phyloP scores from a whole-genome alignment of 345 rosid genomes.

The Heritiera fomes region DNA sequence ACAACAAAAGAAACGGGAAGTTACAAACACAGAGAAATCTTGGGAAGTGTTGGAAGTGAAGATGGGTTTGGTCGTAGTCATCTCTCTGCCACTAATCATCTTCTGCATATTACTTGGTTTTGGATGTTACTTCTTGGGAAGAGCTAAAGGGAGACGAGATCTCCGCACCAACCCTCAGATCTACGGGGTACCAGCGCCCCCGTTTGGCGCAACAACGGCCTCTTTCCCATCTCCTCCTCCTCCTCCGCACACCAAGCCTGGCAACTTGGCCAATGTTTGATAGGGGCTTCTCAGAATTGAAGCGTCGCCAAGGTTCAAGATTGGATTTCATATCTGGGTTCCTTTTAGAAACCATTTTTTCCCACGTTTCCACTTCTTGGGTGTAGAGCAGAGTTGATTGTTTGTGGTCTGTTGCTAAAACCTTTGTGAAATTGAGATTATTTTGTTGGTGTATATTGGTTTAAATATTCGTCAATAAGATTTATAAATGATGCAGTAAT shows the following conservation, averaged over 20 bases:
- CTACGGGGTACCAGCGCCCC: constrained; percentile 54
- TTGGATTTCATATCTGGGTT: background rate
- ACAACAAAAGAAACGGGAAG: background rate
- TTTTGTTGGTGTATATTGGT: no score
- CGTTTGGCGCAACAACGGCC: constrained; percentile 30
- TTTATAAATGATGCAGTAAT: background rate
- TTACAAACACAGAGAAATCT: background rate
- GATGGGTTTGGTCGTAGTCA: constrained; percentile 76
- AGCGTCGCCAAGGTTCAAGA: background rate
- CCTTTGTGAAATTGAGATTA: background rate
- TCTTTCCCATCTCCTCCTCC: constrained; percentile 21
- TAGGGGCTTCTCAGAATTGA: background rate
- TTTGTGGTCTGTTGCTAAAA: background rate
- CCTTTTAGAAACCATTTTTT: background rate
- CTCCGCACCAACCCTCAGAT: constrained; percentile 69
- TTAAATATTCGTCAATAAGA: background rate
- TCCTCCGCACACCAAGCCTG: constrained; percentile 24
- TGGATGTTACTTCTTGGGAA: constrained; percentile 74
- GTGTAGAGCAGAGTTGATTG: background rate
- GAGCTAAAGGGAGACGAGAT: constrained; percentile 62
- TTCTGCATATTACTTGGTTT: constrained; percentile 67
- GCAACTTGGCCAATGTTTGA: constrained; percentile 31
- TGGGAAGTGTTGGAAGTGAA: constrained; percentile 74
- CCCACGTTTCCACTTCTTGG: background rate
- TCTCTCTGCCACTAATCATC: constrained; percentile 76